Conservation (phyloP, 2,329 filamentous ascomycete genomes). For the Colletotrichum sp. region DNA sequence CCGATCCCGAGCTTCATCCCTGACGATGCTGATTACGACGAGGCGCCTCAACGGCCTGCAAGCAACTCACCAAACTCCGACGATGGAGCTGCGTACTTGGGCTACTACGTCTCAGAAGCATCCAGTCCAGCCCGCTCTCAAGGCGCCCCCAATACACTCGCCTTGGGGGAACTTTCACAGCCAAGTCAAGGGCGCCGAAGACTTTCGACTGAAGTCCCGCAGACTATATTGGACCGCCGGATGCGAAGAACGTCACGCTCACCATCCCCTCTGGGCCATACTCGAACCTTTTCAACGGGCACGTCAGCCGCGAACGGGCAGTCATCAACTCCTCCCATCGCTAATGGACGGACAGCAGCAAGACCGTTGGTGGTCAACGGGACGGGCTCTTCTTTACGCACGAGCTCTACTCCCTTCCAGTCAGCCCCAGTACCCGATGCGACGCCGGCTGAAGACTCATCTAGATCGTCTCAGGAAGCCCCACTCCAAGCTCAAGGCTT, state of each 20-base stretch:
- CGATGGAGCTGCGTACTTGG: slow-evolving; percentile 42
- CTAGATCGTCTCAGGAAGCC: slow-evolving; percentile 26
- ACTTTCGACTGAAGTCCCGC: slow-evolving; percentile 58
- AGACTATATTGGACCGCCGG: slow-evolving; percentile 56
- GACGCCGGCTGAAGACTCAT: slow-evolving; percentile 25
- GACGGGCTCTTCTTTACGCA: slow-evolving; percentile 49
- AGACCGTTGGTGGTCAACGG: slow-evolving; percentile 60
- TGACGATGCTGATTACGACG: slow-evolving; percentile 57
- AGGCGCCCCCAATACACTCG: slow-evolving; percentile 41
- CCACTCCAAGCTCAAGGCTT: slow-evolving; percentile 29
- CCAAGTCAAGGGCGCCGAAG: slow-evolving; percentile 46
- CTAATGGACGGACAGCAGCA: slow-evolving; percentile 38
- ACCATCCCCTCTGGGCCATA: slow-evolving; percentile 59
- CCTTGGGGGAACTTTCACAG: slow-evolving; percentile 52
- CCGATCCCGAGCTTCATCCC: slow-evolving; percentile 61
- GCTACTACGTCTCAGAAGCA: slow-evolving; percentile 40
- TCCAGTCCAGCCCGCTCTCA: slow-evolving; percentile 28
- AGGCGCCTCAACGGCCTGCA: slow-evolving; percentile 40
- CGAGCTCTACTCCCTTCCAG: slow-evolving; percentile 30
- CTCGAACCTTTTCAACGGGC: slow-evolving; percentile 47
- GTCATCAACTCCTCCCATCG: slow-evolving; percentile 40
- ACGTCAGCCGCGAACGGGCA: slow-evolving; percentile 43
- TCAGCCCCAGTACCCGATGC: not conserved
- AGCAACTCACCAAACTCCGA: slow-evolving; percentile 54
- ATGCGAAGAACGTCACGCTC: slow-evolving; percentile 60